These are phyloP conservation scores for Diaporthe sp. DNA, from an alignment of 2,329 filamentous ascomycete species.

Conservation along the genomic window DNA sequence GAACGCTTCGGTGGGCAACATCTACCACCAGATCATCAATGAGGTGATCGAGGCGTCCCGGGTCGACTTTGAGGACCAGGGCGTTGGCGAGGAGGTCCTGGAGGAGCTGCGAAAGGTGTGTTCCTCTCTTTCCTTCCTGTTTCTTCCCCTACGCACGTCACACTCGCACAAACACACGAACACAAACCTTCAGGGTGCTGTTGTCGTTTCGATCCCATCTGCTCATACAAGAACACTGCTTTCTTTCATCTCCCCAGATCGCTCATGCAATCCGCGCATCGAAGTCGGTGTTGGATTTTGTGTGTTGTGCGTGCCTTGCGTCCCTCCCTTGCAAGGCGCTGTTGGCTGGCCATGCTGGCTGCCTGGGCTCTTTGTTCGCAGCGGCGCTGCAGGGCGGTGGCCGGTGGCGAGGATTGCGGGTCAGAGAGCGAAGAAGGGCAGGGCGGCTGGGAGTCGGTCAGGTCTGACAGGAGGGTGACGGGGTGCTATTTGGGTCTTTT, in stretches of 20 bases:
- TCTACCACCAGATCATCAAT: constrained; percentile 83
- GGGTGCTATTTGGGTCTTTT: constrained; percentile 69
- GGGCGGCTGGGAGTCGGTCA: constrained; percentile 43
- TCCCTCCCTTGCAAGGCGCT: background rate
- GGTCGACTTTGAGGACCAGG: constrained; percentile 96
- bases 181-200: background rate
- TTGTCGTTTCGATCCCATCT: background rate
- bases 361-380: constrained; percentile 40
- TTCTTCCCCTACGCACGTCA: background rate
- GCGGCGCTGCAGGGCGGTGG: constrained; percentile 9
- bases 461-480: constrained; percentile 58
- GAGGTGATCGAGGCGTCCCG: constrained; percentile 93
- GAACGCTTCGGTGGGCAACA: constrained; percentile 74
- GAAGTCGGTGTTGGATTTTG: constrained; percentile 4
- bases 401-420: constrained; percentile 46
- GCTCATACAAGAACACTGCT: background rate
- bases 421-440: constrained; percentile 48
- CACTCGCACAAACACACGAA: background rate
- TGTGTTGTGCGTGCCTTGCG: background rate
- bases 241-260: background rate
- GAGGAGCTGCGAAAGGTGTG: constrained; percentile 90
- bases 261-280: constrained; percentile 6
- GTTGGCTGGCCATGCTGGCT: constrained; percentile 36
- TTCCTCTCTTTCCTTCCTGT: constrained; percentile 41
- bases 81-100: constrained; percentile 88